Base-by-base conservation (phyloP, 345 rosid species). In the Eutrema yunnanense region DNA sequence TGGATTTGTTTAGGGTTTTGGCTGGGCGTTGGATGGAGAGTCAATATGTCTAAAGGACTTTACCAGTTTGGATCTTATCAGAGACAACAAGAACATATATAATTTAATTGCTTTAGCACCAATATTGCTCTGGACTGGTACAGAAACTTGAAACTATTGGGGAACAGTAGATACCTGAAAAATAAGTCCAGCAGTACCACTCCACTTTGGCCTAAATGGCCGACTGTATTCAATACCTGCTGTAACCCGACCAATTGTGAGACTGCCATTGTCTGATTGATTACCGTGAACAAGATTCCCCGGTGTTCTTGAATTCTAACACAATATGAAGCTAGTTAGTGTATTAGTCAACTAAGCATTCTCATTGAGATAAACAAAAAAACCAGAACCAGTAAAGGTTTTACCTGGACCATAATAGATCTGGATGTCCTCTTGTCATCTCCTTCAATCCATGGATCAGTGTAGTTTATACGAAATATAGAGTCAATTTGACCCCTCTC, bases 361-460 rank as follows among this genome's bases (percentile, higher is more conserved):
- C 47, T 13, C 29, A 61, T 26, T 46, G 43, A 68, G 60, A 47
- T 52, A 6, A 61, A 69, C 11, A 54, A 75, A 54, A 12, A 33
- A 62, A 27, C 12, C 40, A 47, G 33, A 69, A 10, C 55, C 3
- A 9, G 65, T 19, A 37, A 29, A 46, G 48, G 60, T 37, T 32
- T 54, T 81, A 95, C 99, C 96, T 92, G 99, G 76, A 92, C 83
- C 92, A 83, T 88, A 73, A 89, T 86, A 47, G 97, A 87, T 74
- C 96, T 87, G 57, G 97, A 90, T 65, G 96, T 92, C 73, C 89
- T 84, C 74, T 92, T 95, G 81, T 95, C 97, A 64, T 92, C 96
- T 54, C 97, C 97, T 83, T 89, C 90, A 81, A 95, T 95, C 99
- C 99, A 95, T 41, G 99, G 99, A 81, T 92, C 99, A 13, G 92